Base-by-base conservation (phyloP, 2,329 filamentous ascomycete genomes). In the Sarocladium brachiariae region DNA sequence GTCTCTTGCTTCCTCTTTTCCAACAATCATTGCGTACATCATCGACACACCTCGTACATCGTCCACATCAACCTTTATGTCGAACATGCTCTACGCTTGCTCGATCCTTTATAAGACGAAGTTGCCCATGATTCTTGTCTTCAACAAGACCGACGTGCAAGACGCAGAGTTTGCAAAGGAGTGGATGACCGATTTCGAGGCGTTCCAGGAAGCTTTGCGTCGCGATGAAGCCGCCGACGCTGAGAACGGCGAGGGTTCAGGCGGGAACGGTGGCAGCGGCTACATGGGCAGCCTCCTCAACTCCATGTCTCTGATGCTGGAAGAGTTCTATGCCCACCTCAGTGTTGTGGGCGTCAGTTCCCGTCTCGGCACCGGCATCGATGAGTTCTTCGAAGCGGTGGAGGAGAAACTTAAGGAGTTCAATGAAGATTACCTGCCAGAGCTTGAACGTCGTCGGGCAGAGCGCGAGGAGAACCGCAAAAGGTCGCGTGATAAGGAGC, bases 131-230 rank as follows among this genome's bases (percentile, higher is more conserved):
- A 95, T 99, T 50, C 73, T 99, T 7, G 93, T 99, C 10, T 97
- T 99, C 77, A 99, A 99, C 76, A 99, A 99, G 74, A 96, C 91
- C 0, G 93, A 99, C 62, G 89, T 95, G 37, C 89, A 95, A 66
- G 87, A 95, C 61, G 89, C 90, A 0, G 79, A 81, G 23, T 96
- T 96, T 62, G 93, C 91, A 1, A 93, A 92, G 70, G 90, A 97
- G 64, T 99, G 95, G 93, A 99, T 99, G 93, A 95, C 91, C 5
- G 92, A 99, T 67, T 99, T 96, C 62, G 93, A 99, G 57, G 83
- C 87, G 1, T 99, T 99, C 71, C 93, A 97, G 65, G 81, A 81
- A 14, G 92, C 95, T 1, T 74, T 99, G 41, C 80, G 81, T 46
- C 73, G 80, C 23, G 93, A 97, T 62, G 89, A 96, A 65, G 83